Evolutionary conservation across 202 grass and related monocot species (phyloP), one percentile per base, ranked within the genome.

Genomic region (Zizania palustris): DNA sequence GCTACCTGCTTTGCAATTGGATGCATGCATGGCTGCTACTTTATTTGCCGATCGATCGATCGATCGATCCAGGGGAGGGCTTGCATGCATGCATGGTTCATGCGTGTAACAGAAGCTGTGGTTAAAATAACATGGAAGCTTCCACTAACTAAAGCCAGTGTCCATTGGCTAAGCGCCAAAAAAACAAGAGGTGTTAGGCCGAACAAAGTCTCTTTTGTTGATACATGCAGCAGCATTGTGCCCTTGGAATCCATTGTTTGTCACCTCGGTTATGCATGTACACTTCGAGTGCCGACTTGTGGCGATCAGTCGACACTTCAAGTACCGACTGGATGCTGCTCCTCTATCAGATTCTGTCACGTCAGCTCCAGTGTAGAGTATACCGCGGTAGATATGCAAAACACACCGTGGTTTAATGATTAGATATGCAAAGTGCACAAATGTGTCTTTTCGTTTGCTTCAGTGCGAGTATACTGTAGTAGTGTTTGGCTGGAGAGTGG

Each of bases 81-180:
- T n/a, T n/a, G n/a, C n/a, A n/a, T n/a, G n/a, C n/a, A n/a, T n/a
- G n/a, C n/a, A n/a, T n/a, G n/a, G n/a, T n/a, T n/a, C n/a, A n/a
- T n/a, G n/a, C n/a, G n/a, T n/a, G n/a, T n/a, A n/a, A n/a, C n/a
- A n/a, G n/a, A 28, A 28, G 28, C 28, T 11, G 33, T 37, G 34
- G 20, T 71, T 71, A 48, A 54, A 71, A 42, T 77, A 53, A n/a
- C 14, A 43, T 9, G 65, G 82, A 78, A 85, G 73, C 78, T 85
- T 85, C 76, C 50, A 61, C 56, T 18, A 5, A 13, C 42, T 10
- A 18, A 45, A 20, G 38, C 65, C 55, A 14, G 44, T 69, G 44
- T 69, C 75, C 63, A 65, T 22, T 43, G 14, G 80, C 55, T 46
- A 88, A 45, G 10, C 5, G 55, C 69, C 69, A 71, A 71, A 63